Evolutionary conservation across 805 yeast species (phyloP), one percentile per base, ranked within the genome.

Genomic region (Wickerhamomyces canadensis): DNA sequence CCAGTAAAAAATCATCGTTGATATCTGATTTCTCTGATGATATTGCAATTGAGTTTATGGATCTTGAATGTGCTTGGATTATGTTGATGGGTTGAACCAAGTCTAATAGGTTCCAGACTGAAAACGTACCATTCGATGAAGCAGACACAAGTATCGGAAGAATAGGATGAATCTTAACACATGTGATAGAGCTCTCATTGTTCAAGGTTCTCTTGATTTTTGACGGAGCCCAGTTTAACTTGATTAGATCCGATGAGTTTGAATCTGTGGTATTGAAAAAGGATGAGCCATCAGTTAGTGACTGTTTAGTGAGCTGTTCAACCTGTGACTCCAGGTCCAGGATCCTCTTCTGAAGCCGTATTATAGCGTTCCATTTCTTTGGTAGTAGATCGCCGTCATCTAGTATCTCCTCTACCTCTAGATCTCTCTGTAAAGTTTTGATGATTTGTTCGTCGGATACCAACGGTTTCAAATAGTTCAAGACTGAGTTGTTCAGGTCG

Each of bases 331-430:
- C 95, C 31, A 87, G 59, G 35, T 80, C 91, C 40, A 81, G 63
- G 30, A 81, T 79, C 49, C 76, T 72, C 44, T 78, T 74, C 60
- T 91, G 96, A 22, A 91, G 65, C 32, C 95, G 65, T 23, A 86
- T 68, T 4, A 89, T 91, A 0, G 95, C 80, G 1, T 81, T 70
- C 97, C 97, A 89, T 62, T 88, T 89, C 60, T 80, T 82, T 48
- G 82, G 86, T 27, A 86, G 62, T 10, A 68, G 52, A 10, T 53
- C 48, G 36, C 48, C 54, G 19, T 56, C 63, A 27, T 41, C 54
- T 15, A 25, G 51, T 21, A 42, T 44, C 31, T 41, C 51, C 30
- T 35, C 47, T 31, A 43, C 38, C 32, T 37, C 40, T 39, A 45
- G 45, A 45, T 36, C 56, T 5, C 38, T 35, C 33, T 61, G 56